Evolutionary conservation across 2,329 filamentous ascomycete species (phyloP), one percentile per base, ranked within the genome.

Genomic region (Penicillium brevicompactum): DNA sequence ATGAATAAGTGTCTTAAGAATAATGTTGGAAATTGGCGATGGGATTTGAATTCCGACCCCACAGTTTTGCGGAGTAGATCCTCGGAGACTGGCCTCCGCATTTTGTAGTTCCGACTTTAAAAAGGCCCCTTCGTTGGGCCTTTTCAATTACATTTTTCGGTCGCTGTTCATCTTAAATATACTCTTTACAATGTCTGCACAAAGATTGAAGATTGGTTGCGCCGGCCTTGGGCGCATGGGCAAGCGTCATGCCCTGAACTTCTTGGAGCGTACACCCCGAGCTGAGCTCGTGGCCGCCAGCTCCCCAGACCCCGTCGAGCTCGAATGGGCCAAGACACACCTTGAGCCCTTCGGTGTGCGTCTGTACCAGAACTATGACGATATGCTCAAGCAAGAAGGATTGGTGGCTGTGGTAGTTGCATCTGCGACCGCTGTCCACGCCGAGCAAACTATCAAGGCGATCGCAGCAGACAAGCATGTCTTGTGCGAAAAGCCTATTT

Each of bases 371-470:
- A 72, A 82, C 67, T 85, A 79, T 63, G 81, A 84, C 46, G 77
- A 82, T 55, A 82, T 86, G 82, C 74, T 85, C 49, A 76, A 78
- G 68, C 80, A 84, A 56, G 73, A 78, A 57, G 81, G 80, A 11
- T 68, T 85, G 1, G 76, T 84, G 64, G 83, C 83, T 1, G 80
- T 85, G 2, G 78, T 84, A 21, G 73, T 86, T 27, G 80, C 81
- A 1, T 81, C 80, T 4, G 80, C 80, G 14, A 85, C 83, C 1
- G 79, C 78, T 1, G 79, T 80, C 27, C 83, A 85, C 59, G 82
- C 82, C 3, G 78, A 84, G 59, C 80, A 85, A 63, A 77, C 81
- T 2, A 83, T 84, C 71, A 80, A 81, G 64, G 82, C 82, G 10
- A 84, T 85, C 51, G 68, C 80, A 41, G 76, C 77, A 2, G 77